Evolutionary conservation across 2,329 filamentous ascomycete species (phyloP), one percentile per base, ranked within the genome.

Genomic region (Raffaelea deltoideospora): DNA sequence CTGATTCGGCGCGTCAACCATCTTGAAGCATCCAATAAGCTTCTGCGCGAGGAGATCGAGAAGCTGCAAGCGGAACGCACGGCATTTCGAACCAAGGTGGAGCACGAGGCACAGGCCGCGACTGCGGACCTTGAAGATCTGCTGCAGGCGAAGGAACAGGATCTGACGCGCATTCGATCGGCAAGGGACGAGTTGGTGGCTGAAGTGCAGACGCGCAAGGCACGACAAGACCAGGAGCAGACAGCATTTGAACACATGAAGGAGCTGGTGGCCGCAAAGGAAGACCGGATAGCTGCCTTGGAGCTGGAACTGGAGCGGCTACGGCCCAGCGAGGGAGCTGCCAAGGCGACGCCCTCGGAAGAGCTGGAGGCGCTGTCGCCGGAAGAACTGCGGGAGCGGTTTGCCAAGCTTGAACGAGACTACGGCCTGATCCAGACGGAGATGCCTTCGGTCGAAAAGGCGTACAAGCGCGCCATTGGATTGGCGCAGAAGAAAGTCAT

Each of bases 1-100:
- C 72, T 93, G 9, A 85, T 95, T 47, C 88, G 84, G 55, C 78
- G 85, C 27, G 77, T 94, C 50, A 98, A 98, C 54, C 78, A 88
- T 48, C 60, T 96, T 13, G 88, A 96, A 56, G 85, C 85, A 4
- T 81, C 78, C 11, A 95, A 95, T 54, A 77, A 80, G 41, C 78
- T 86, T 46, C 57, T 96, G 22, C 76, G 80, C 26, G 81, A 93
- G 53, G 86, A 94, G 50, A 79, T 82, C 6, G 79, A 88, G 49
- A 92, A 81, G 53, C 63, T 87, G 35, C 83, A 88, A 48, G 76
- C 83, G 2, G 90, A 98, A 54, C 69, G 90, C 38, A 86, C 83
- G 4, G 67, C 77, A 10, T 94, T 86, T 54, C 79, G 85, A 37
- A 73, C 72, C 26, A 78, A 87, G 48, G 62, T 96, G 8, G 83